Base-by-base conservation (phyloP, 805 yeast species). In the Vanderwaltozyma yarrowii region DNA sequence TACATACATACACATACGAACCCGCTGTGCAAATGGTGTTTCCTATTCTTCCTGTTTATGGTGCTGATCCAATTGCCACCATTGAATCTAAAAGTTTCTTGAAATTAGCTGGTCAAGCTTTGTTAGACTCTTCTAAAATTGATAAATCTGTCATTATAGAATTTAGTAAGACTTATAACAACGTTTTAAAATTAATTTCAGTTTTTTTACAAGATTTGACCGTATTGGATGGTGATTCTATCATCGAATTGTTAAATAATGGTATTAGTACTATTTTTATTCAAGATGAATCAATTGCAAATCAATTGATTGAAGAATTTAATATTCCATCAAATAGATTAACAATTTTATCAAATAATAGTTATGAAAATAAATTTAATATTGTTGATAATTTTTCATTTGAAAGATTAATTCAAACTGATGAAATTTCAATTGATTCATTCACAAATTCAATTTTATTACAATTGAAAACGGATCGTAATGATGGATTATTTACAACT, bases 401-500 rank as follows among this genome's bases (percentile, higher is more conserved):
- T 3, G 5, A 28, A 10, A 32, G 13, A 17, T 16, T 44, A 11
- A 19, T 39, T 4, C 34, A 40, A 5, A 49, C 46, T 2, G 35
- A 33, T 4, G 42, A 45, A 10, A 40, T 56, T 13, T 43, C 52
- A 5, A 33, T 40, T 4, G 45, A 45, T 5, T 18, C 41, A 7
- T 46, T 58, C 25, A 40, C 46, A 12, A 32, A 45, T 4, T 38
- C 50, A 3, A 6, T 21, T 14, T 84, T 39, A 51, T 72, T 16
- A 61, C 75, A 11, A 60, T 74, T 1, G 61, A 69, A 68, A 17
- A 81, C 95, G 3, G 98, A 92, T 60, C 78, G 98, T 53, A 65
- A 71, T 5, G 98, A 92, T 59, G 89, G 87, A 0, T 70, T 89
- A 31, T 88, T 64, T 64, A 73, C 96, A 11, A 85, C 98, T 1